phyloP scores from a whole-genome alignment of 1,284 basidiomycete genomes.

The Blastosporella zonata region DNA sequence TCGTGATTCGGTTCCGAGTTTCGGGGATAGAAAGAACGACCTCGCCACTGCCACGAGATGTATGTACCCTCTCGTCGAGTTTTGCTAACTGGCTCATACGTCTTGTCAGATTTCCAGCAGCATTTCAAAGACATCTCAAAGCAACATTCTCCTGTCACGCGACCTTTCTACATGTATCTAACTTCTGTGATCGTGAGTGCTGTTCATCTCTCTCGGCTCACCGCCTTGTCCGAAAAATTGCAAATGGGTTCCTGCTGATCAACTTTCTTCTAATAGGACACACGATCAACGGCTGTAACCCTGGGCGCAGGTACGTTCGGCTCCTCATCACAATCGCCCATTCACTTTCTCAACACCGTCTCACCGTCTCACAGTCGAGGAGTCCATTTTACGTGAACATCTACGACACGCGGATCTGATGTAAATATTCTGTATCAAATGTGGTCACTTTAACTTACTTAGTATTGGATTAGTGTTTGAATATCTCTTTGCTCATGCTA shows the following conservation, averaged over 20 bases:
- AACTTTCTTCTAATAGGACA: conserved; percentile 46
- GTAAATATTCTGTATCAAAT: conserved; percentile 28
- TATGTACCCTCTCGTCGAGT: conserved; percentile 23
- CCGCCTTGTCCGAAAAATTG: conserved; percentile 9
- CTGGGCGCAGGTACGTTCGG: conserved; percentile 51
- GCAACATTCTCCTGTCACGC: conserved; percentile 54
- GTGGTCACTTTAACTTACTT: conserved; percentile 11
- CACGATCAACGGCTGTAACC: conserved; percentile 64
- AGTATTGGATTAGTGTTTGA: conserved; percentile 12
- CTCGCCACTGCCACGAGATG: conserved; percentile 56
- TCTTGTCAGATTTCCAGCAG: conserved; percentile 54
- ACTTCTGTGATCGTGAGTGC: conserved; percentile 68
- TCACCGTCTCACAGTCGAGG: conserved; percentile 35
- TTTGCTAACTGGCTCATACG: neutral
- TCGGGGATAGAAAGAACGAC: conserved; percentile 59
- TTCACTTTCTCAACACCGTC: conserved; percentile 3
- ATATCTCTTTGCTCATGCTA: neutral
- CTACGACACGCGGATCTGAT: conserved; percentile 52
- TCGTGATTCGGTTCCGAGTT: conserved; percentile 60
- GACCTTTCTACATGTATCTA: conserved; percentile 68
- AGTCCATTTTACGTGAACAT: conserved; percentile 53
- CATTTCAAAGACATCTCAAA: conserved; percentile 65
- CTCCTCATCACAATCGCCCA: conserved; percentile 1
- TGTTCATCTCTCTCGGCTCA: conserved; percentile 5
- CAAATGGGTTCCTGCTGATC: conserved; percentile 7